Evolutionary conservation across 371 early-diverging fungal genomes (phyloP).

Genomic region (Circinella umbellata): DNA sequence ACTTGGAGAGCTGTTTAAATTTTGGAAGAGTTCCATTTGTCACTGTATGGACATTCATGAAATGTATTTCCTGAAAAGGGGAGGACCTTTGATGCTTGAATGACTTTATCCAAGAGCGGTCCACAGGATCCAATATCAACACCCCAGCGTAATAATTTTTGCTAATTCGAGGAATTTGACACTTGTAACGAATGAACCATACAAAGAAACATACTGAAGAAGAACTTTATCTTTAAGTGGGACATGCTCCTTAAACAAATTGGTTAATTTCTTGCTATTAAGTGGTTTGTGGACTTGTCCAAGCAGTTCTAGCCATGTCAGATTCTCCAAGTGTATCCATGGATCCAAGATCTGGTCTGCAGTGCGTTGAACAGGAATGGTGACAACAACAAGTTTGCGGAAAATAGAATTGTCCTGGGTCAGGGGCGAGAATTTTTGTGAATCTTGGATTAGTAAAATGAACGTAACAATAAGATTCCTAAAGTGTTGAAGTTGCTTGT

Average conservation of each 20-base stretch:
- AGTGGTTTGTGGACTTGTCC: neutral
- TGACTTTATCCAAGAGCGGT: neutral
- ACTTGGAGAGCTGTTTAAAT: neutral
- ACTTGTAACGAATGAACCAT: neutral
- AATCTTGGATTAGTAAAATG: neutral
- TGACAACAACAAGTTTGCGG: neutral
- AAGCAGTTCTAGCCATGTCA: neutral
- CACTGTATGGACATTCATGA: neutral
- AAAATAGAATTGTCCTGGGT: neutral
- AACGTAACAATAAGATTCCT: neutral
- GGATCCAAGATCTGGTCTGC: neutral
- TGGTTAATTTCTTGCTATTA: neutral
- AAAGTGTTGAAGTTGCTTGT: neutral
- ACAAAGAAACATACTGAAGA: neutral
- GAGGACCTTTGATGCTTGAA: neutral
- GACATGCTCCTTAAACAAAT: neutral
- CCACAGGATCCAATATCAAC: neutral
- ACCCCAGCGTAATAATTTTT: neutral
- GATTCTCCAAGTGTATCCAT: neutral
- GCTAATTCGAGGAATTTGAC: neutral
- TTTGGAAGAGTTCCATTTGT: neutral
- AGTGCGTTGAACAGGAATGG: neutral
- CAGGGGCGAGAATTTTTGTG: neutral
- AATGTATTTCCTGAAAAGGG: neutral
- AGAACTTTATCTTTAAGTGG: neutral